A percentile compares a stretch with the other conserved stretches of the same genome.
Conservation (phyloP, 1,284 basidiomycete genomes). For the Gomphus bonarii region DNA sequence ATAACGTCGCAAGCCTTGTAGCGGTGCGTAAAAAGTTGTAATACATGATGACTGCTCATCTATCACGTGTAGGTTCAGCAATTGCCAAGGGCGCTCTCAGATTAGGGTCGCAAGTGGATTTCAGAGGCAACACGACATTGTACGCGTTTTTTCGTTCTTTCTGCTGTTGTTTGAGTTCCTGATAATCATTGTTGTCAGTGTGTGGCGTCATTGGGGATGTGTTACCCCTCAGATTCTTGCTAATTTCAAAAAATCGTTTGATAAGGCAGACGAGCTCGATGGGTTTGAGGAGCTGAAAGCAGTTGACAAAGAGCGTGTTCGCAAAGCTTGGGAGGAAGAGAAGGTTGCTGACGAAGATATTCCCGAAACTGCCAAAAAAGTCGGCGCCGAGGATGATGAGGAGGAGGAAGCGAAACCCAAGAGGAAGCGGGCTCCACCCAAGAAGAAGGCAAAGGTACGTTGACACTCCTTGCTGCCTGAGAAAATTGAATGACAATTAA, state of each 20-base stretch:
- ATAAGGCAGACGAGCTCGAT: conserved; percentile 54
- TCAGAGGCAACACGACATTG: conserved; percentile 64
- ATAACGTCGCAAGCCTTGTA: conserved; percentile 72
- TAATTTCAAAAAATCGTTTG: conserved; percentile 62
- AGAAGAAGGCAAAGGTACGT: conserved; percentile 32
- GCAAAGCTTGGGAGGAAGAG: conserved; percentile 61
- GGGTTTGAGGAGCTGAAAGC: conserved; percentile 58
- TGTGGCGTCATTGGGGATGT: conserved; percentile 81
- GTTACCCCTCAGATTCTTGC: conserved; percentile 55
- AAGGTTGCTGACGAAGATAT: conserved; percentile 73
- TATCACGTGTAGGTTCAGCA: conserved; percentile 39
- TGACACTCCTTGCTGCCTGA: not conserved
- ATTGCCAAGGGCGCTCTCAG: conserved; percentile 69
- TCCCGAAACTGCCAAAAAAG: conserved; percentile 58
- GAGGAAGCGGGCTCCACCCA: conserved; percentile 26
- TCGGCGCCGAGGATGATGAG: conserved; percentile 30
- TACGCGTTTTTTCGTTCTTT: conserved; percentile 21
- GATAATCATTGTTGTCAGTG: conserved; percentile 27
- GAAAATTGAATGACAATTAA: not conserved
- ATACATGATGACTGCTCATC: not conserved
- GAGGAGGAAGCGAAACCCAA: conserved; percentile 36
- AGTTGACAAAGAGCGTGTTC: conserved; percentile 57
- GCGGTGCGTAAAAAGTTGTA: conserved; percentile 26
- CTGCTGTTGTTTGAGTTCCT: conserved; percentile 14
- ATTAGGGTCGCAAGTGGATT: conserved; percentile 68